Percentiles rank a stretch among this genome's conserved stretches.
These are phyloP conservation scores for Casuarina cunninghamiana DNA, from an alignment of 306 rosid species.

Conservation along the genomic window DNA sequence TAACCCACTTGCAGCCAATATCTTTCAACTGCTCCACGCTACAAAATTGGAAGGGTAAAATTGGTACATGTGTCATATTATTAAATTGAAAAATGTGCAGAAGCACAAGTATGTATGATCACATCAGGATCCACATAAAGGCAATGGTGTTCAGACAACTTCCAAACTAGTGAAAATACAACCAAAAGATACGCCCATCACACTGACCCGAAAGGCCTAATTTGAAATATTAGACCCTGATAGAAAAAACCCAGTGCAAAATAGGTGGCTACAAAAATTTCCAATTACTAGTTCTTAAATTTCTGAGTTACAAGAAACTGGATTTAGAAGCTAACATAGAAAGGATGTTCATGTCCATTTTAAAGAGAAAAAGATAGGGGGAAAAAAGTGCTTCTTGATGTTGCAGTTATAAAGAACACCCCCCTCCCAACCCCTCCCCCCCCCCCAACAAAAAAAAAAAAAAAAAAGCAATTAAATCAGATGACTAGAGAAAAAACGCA, in stretches of 20 bases:
- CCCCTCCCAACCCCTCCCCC: too few species aligned
- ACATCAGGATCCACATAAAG: constrained; percentile 13
- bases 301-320: background rate
- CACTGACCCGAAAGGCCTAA: background rate
- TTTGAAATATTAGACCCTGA: background rate
- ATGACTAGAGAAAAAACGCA: background rate
- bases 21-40: constrained; percentile 96
- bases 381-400: background rate
- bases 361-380: background rate
- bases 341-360: background rate
- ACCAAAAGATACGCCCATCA: background rate
- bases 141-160: background rate
- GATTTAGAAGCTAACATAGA: background rate
- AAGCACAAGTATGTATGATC: background rate
- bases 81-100: constrained; percentile 3
- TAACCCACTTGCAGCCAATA: constrained; percentile 89
- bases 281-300: background rate
- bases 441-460: too few species aligned
- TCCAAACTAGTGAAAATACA: background rate
- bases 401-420: background rate
- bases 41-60: constrained; percentile 26
- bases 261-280: background rate
- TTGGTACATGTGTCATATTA: constrained; percentile 4
- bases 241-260: background rate
- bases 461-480: background rate